Conservation (phyloP, 2,329 filamentous ascomycete species). For the Pseudogymnoascus sp. region DNA sequence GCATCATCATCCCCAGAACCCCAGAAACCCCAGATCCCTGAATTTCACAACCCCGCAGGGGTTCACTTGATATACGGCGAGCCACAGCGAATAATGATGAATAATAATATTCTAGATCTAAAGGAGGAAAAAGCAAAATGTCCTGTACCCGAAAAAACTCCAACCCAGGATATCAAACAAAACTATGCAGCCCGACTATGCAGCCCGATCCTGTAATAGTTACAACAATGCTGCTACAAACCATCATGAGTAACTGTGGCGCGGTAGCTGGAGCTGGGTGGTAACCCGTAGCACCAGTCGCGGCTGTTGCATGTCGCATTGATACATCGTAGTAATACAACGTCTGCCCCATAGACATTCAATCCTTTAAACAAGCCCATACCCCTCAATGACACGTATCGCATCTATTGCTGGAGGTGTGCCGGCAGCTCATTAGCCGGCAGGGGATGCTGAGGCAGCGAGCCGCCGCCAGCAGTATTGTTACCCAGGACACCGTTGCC, state of each 20-base stretch:
- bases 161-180: conserved; percentile 6
- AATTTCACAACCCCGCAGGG: neutral
- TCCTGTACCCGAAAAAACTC: conserved; percentile 5
- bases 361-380: neutral
- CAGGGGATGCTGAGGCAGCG: neutral
- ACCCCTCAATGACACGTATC: neutral
- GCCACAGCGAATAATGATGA: neutral
- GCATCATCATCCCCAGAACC: conserved; percentile 1
- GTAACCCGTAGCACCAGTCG: neutral
- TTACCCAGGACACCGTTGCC: neutral
- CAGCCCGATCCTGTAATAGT: neutral
- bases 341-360: neutral
- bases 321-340: conserved; percentile 2
- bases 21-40: neutral
- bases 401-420: neutral
- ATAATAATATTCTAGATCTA: conserved; percentile 6
- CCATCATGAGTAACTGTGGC: neutral
- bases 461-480: neutral
- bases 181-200: conserved; percentile 1
- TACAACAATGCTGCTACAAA: neutral
- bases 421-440: neutral
- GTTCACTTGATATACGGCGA: neutral
- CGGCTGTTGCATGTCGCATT: neutral
- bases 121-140: neutral
- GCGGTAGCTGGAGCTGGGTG: neutral